Percentiles rank a stretch among this genome's conserved stretches.
phyloP scores from a whole-genome alignment of 176 grass and related monocot genomes.

The Avena atlantica region DNA sequence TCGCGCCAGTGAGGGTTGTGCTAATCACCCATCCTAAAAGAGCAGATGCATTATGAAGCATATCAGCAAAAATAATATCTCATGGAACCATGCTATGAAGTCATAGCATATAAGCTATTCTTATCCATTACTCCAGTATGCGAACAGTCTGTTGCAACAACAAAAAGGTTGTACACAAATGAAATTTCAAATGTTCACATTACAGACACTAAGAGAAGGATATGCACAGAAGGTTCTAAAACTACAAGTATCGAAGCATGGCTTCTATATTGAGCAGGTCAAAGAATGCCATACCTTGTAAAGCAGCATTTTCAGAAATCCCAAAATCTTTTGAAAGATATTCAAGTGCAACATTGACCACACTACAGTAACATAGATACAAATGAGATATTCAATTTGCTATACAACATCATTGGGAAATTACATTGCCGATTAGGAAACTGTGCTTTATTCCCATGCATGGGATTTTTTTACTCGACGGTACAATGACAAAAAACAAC shows the following conservation, averaged over 20 bases:
- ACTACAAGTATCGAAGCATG: slow-evolving; percentile 10
- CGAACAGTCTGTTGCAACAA: neutral
- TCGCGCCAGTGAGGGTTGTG: too few species aligned
- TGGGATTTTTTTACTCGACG: too few species aligned
- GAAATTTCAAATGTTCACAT: slow-evolving; percentile 3
- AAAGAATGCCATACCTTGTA: slow-evolving; percentile 64
- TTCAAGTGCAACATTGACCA: slow-evolving; percentile 92
- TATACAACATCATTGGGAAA: neutral
- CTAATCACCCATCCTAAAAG: too few species aligned
- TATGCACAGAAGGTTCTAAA: slow-evolving; percentile 1
- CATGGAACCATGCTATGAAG: slow-evolving; percentile 1
- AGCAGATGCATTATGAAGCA: slow-evolving; percentile 30
- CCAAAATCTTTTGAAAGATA: slow-evolving; percentile 86
- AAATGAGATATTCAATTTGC: slow-evolving; percentile 21
- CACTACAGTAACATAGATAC: slow-evolving; percentile 52
- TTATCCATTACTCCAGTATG: slow-evolving; percentile 7
- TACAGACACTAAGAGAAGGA: neutral
- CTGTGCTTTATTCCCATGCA: too few species aligned
- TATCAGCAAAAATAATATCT: slow-evolving; percentile 19
- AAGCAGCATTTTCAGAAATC: slow-evolving; percentile 80
- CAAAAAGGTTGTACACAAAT: neutral
- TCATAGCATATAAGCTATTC: neutral
- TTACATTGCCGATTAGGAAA: too few species aligned
- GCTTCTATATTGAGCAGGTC: neutral
- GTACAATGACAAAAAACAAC: too few species aligned